A percentile compares a stretch with the other conserved stretches of the same genome.
These are phyloP conservation scores for Leccinum variicolor DNA, from an alignment of 768 basidiomycete genomes.

Conservation along the genomic window DNA sequence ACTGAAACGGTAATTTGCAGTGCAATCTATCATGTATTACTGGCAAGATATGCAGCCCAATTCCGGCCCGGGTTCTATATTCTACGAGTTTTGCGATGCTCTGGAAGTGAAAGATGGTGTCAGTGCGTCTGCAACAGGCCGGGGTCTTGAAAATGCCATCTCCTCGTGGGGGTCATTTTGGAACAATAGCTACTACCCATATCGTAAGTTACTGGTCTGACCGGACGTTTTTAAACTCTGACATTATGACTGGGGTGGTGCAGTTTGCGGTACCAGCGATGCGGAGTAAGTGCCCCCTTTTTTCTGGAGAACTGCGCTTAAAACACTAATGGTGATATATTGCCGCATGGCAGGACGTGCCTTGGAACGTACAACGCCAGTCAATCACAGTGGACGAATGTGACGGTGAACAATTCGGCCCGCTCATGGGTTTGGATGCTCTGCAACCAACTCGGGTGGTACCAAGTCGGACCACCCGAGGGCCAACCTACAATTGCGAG, in stretches of 20 bases:
- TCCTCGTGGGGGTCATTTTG: slow-evolving; percentile 59
- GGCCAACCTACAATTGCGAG: slow-evolving; percentile 34
- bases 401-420: slow-evolving; percentile 47
- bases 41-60: slow-evolving; percentile 64
- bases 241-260: not conserved
- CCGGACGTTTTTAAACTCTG: not conserved
- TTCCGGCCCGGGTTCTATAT: slow-evolving; percentile 38
- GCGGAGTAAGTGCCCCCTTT: slow-evolving; percentile 41
- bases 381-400: slow-evolving; percentile 50
- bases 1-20: slow-evolving; percentile 26
- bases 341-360: slow-evolving; percentile 29
- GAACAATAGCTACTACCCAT: slow-evolving; percentile 43
- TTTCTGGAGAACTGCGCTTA: not conserved
- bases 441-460: slow-evolving; percentile 68
- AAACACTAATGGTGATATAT: slow-evolving; percentile 32
- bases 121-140: slow-evolving; percentile 45
- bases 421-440: slow-evolving; percentile 77
- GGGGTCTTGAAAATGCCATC: slow-evolving; percentile 61
- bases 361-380: slow-evolving; percentile 41
- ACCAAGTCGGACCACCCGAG: slow-evolving; percentile 36
- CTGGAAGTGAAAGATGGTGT: slow-evolving; percentile 37
- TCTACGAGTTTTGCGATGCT: slow-evolving; percentile 40
- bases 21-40: slow-evolving; percentile 55
- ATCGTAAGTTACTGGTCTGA: slow-evolving; percentile 35
- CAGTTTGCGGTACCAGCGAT: slow-evolving; percentile 51